Percentiles rank a stretch among this genome's conserved stretches.
These are phyloP conservation scores for Bombardia bombarda DNA, from an alignment of 495 filamentous ascomycete species.

Conservation along the genomic window DNA sequence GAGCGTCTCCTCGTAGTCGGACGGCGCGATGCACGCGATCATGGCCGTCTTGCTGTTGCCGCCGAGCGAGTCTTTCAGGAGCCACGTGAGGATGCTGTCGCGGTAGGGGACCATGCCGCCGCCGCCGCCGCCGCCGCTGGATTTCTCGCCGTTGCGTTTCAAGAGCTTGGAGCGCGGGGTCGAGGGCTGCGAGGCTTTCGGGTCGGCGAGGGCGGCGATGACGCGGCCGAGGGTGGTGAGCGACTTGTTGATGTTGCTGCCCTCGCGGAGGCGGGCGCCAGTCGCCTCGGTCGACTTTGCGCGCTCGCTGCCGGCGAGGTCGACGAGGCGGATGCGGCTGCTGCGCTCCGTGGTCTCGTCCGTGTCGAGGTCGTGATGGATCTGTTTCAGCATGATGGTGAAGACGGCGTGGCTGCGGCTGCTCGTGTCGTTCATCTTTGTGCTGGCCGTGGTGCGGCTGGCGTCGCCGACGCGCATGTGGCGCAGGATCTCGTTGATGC, in stretches of 20 bases:
- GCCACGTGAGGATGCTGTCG: constrained; percentile 95
- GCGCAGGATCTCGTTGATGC: constrained; percentile 72
- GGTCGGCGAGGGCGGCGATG: constrained; percentile 92
- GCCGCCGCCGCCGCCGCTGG: constrained; percentile 17
- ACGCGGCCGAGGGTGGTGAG: constrained; percentile 92
- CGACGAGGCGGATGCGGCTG: constrained; percentile 89
- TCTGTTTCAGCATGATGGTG: constrained; percentile 95
- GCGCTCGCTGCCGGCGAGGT: constrained; percentile 90
- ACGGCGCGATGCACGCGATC: constrained; percentile 94
- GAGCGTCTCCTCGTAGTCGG: constrained; percentile 95
- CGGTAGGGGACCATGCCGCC: constrained; percentile 77
- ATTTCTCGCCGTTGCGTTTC: not conserved
- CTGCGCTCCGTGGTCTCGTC: constrained; percentile 93
- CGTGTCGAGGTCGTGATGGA: constrained; percentile 81
- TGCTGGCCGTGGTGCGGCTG: constrained; percentile 86
- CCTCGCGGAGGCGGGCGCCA: constrained; percentile 81
- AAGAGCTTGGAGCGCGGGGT: not conserved
- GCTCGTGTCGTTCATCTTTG: constrained; percentile 99
- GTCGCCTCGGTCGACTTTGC: constrained; percentile 95
- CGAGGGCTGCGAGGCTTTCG: constrained; percentile 30
- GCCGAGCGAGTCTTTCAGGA: constrained; percentile 89
- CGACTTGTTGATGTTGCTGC: constrained; percentile 97
- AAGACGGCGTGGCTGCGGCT: constrained; percentile 94
- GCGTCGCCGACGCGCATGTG: constrained; percentile 86
- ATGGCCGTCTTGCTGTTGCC: constrained; percentile 97